Base-by-base conservation (phyloP, 805 yeast genomes). In the Ogataea minuta region DNA sequence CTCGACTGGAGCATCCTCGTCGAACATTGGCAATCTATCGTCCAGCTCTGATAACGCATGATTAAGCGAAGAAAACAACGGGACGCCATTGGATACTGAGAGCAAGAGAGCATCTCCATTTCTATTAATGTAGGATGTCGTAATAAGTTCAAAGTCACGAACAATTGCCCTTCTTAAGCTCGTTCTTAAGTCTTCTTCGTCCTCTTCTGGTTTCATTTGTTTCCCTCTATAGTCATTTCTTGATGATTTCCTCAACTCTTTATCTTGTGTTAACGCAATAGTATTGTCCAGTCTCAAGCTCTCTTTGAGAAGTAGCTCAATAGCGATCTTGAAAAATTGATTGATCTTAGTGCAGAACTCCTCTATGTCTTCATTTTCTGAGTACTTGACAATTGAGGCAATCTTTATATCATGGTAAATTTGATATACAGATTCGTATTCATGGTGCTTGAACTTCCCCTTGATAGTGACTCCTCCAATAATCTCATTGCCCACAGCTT, bases 51-150 rank as follows among this genome's bases (percentile, higher is more conserved):
- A 86, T 52, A 78, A 83, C 20, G 76, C 72, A 23, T 76, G 71
- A 36, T 56, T 57, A 25, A 82, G 63, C 0, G 95, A 82, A 5
- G 95, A 74, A 57, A 93, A 91, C 34, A 93, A 67, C 10, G 96
- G 95, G 20, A 77, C 71, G 28, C 81, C 88, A 28, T 75, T 74
- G 13, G 76, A 74, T 3, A 84, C 78, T 8, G 76, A 63, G 23
- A 81, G 60, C 43, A 72, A 75, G 45, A 75, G 71, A 0, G 89
- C 77, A 60, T 90, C 93, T n/a, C 77, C 76, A 37, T 80, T 73
- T 3, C 74, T 67, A 7, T 70, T 56, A 8, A 66, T 57, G 50
- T 77, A 80, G 27, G 70, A 64, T 1, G 72, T 65, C 1, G 84
- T 68, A 12, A 85, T 80, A 41, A 74, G 71, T 23, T 73, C 70